Base-by-base conservation (phyloP, 352 stramenopile genomes). In the Globisporangium solare region DNA sequence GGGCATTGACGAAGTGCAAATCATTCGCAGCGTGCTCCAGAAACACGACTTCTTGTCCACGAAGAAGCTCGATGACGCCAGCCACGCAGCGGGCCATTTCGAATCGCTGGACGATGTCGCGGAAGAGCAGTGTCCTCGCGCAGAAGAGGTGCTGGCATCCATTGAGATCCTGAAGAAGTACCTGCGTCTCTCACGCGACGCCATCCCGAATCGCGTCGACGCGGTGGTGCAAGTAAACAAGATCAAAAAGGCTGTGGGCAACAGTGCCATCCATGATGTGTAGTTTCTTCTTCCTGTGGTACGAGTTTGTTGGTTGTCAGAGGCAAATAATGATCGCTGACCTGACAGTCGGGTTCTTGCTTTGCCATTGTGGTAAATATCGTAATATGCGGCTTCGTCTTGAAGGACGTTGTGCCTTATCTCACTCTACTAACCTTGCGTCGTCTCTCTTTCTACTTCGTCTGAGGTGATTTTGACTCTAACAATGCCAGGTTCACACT, bases 1-100 rank as follows among this genome's bases (percentile, higher is more conserved):
- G 41, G 81, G 79, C 42, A 83, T 94, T 45, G 83, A 94, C 54
- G 83, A 94, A 52, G 70, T 84, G 20, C 81, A 91, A 61, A 91
- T 94, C 56, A 90, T 94, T 47, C 81, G 79, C 42, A 81, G 74
- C 20, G 83, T 94, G 46, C 67, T 94, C 10, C 74, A 92, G 57
- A 94, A 91, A 56, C 82, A 92, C 56, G 83, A 80, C 21, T 90
- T 77, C 21, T 63, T 92, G 39, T 78, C 69, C 22, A 84, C 82
- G 13, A 86, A 82, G 55, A 73, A 70, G 37, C 65, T 90, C 41
- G 74, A 88, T 47, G 76, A 87, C 31, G 71, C 74, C 10, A 82
- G 66, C 24, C 73, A 73, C 42, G 65, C 68, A 13, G 61, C 61
- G 10, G 78, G 76, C 0, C 60, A 83, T 21, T 77, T 73, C 49